A percentile compares a stretch with the other conserved stretches of the same genome.
Conservation (phyloP, 2,329 filamentous ascomycete genomes). For the Metarhizium album region DNA sequence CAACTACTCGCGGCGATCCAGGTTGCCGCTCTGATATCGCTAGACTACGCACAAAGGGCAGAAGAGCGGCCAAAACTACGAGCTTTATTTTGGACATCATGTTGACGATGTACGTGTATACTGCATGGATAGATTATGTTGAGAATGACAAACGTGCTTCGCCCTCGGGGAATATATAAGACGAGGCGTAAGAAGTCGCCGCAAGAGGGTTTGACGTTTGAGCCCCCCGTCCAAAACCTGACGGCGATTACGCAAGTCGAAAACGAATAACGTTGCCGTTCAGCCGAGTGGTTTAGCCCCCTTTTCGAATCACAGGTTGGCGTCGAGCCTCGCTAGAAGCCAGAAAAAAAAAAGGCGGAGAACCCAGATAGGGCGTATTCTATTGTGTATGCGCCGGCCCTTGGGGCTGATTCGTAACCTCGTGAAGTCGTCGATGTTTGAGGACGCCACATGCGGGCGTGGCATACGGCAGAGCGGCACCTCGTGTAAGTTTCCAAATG, state of each 20-base stretch:
- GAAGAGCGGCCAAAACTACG: constrained; percentile 6
- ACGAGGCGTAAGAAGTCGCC: neutral
- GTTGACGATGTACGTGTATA: constrained; percentile 3
- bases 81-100: constrained; percentile 27
- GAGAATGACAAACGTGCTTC: neutral
- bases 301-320: neutral
- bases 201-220: neutral
- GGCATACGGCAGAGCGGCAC: neutral
- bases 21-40: constrained; percentile 19
- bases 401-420: constrained; percentile 4
- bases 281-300: neutral
- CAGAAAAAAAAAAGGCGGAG: neutral
- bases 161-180: neutral
- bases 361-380: neutral
- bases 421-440: neutral
- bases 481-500: neutral
- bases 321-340: neutral
- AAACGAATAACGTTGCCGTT: neutral
- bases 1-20: constrained; percentile 32
- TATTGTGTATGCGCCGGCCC: neutral
- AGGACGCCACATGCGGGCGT: neutral
- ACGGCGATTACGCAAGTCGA: neutral
- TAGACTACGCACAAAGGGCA: constrained; percentile 11
- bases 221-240: neutral
- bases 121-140: neutral